Conservation (phyloP, 495 filamentous ascomycete genomes). For the Penicillium fimorum region DNA sequence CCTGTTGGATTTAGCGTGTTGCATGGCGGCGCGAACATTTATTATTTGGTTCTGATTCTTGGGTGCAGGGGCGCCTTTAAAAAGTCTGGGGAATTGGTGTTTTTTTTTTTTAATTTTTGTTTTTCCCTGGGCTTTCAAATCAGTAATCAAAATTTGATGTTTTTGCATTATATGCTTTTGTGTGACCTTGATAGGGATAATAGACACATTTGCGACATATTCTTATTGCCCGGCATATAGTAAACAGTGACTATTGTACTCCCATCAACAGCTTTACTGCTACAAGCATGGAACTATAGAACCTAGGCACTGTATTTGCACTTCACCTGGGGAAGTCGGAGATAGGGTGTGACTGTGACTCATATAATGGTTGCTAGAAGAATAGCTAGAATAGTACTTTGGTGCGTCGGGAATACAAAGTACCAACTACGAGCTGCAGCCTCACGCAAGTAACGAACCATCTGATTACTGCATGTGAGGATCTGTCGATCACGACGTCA, state of each 20-base stretch:
- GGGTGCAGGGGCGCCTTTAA: not conserved
- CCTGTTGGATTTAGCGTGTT: constrained; percentile 15
- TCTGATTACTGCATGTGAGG: constrained; percentile 2
- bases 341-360: not conserved
- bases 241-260: not conserved
- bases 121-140: not conserved
- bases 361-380: not conserved
- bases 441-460: not conserved
- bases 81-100: constrained; percentile 15
- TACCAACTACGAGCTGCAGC: not conserved
- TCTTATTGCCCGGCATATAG: not conserved
- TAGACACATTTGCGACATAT: not conserved
- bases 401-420: not conserved
- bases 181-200: not conserved
- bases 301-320: not conserved
- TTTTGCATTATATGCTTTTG: not conserved
- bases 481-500: constrained; percentile 23
- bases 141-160: not conserved
- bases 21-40: constrained; percentile 13
- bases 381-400: not conserved
- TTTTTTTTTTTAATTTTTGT: not conserved
- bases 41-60: not conserved
- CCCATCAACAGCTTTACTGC: not conserved
- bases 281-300: not conserved
- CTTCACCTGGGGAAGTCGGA: not conserved